Conservation (phyloP, 1,284 basidiomycete genomes). For the Neolentinus lepideus region DNA sequence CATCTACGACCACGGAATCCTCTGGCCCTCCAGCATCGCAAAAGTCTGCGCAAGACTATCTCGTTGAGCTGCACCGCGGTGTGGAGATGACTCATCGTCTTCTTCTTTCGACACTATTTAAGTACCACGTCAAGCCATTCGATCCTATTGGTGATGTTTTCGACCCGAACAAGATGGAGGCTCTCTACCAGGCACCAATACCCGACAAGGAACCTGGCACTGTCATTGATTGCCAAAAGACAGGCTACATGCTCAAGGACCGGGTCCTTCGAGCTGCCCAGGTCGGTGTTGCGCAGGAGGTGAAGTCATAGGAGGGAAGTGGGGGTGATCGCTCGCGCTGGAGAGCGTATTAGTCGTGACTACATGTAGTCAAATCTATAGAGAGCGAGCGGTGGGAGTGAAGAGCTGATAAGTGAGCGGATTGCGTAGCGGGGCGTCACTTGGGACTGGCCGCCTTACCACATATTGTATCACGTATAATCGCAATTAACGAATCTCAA, state of each 20-base stretch:
- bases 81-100: constrained; percentile 91
- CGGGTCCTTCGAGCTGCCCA: constrained; percentile 91
- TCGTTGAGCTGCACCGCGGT: constrained; percentile 75
- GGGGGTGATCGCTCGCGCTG: constrained; percentile 5
- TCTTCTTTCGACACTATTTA: constrained; percentile 84
- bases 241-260: constrained; percentile 90
- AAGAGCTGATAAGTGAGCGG: background rate
- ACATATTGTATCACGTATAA: constrained; percentile 18
- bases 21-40: constrained; percentile 20
- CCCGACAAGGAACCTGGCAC: constrained; percentile 84
- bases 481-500: constrained; percentile 59
- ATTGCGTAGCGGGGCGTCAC: background rate
- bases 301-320: constrained; percentile 29
- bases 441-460: constrained; percentile 6
- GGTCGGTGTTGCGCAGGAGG: constrained; percentile 88
- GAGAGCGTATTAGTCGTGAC: constrained; percentile 4
- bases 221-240: constrained; percentile 88
- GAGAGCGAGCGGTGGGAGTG: background rate
- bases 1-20: constrained; percentile 17
- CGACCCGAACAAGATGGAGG: constrained; percentile 94
- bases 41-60: constrained; percentile 52
- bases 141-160: constrained; percentile 91
- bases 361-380: background rate
- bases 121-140: constrained; percentile 88
- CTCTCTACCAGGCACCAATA: constrained; percentile 91